phyloP scores from a whole-genome alignment of 306 rosid species.

The Hippophae rhamnoides region DNA sequence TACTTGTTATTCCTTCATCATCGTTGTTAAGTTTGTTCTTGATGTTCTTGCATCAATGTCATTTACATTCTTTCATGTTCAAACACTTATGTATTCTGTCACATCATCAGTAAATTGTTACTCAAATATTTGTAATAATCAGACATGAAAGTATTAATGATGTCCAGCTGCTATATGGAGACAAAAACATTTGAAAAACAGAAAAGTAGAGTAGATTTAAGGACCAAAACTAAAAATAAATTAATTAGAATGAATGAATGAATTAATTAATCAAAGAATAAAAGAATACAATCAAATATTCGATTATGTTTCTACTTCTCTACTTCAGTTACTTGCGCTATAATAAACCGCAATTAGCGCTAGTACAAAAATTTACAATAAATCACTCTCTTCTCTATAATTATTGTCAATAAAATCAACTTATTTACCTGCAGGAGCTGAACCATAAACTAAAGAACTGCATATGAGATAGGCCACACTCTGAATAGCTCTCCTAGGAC shows the following conservation, averaged over 20 bases:
- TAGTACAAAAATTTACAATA: constrained; percentile 9
- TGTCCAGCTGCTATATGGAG: no score
- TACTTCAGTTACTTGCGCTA: neutral
- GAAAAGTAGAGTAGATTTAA: no score
- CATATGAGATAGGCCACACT: neutral
- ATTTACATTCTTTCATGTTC: no score
- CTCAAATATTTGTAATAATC: no score
- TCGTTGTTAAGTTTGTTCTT: no score
- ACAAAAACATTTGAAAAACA: no score
- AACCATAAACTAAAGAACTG: neutral
- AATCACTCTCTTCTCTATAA: constrained; percentile 8
- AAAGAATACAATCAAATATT: constrained; percentile 17
- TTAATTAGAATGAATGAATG: constrained; percentile 2
- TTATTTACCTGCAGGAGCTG: neutral
- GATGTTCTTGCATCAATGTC: no score
- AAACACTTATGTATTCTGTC: no score
- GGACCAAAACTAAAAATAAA: no score
- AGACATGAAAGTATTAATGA: no score
- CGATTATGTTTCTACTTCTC: neutral
- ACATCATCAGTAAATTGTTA: no score
- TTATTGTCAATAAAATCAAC: neutral
- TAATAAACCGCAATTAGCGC: constrained; percentile 5
- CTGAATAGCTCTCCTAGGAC: neutral
- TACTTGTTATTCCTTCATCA: no score
- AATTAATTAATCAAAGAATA: constrained; percentile 15